phyloP scores from a whole-genome alignment of 1,284 basidiomycete genomes.

The Omphalotus olearius region DNA sequence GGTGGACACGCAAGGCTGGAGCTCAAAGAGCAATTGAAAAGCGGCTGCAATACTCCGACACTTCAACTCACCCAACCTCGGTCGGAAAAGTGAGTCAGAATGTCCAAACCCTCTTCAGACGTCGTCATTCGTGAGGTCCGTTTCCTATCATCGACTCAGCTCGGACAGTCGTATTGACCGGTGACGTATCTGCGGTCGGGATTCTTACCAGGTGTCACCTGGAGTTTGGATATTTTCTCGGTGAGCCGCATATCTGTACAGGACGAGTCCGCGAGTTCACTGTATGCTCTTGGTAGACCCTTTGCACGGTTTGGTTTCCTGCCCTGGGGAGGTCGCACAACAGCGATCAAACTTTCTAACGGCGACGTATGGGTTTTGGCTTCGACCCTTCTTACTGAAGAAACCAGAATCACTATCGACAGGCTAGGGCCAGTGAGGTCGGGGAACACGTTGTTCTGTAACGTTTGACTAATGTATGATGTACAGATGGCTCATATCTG shows the following conservation, averaged over 20 bases:
- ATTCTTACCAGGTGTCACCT: constrained; percentile 9
- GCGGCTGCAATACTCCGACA: no score
- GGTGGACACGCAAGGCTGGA: no score
- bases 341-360: constrained; percentile 59
- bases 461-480: not conserved
- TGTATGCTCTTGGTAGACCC: constrained; percentile 28
- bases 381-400: constrained; percentile 74
- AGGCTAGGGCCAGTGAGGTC: constrained; percentile 77
- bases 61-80: no score
- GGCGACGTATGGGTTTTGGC: constrained; percentile 74
- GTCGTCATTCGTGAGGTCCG: constrained; percentile 17
- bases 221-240: constrained; percentile 17
- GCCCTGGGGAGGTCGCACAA: constrained; percentile 64
- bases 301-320: constrained; percentile 51
- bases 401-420: constrained; percentile 69
- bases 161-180: not conserved
- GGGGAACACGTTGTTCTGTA: constrained; percentile 17
- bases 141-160: not conserved
- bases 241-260: constrained; percentile 1
- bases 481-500: constrained; percentile 60
- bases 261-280: no score
- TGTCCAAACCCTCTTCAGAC: not conserved
- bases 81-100: no score
- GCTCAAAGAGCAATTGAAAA: no score
- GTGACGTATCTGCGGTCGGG: not conserved